Evolutionary conservation across 2,329 filamentous ascomycete genomes (phyloP).

Genomic region (Cladobotryum protrusum): DNA sequence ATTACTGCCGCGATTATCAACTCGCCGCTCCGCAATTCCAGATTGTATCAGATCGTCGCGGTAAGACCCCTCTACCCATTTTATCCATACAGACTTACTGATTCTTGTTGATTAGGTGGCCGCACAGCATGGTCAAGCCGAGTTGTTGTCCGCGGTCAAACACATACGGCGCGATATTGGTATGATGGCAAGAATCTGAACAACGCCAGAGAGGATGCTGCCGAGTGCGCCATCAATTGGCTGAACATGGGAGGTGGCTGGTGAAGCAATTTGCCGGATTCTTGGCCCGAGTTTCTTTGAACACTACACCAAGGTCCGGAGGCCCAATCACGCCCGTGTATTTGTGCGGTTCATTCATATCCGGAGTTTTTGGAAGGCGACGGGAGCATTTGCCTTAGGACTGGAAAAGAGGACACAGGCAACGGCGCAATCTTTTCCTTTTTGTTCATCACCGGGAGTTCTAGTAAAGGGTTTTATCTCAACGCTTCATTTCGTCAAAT

Average conservation of each 20-base stretch:
- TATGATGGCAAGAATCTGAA: slow-evolving; percentile 84
- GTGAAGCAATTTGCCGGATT: neutral
- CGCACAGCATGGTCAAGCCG: slow-evolving; percentile 86
- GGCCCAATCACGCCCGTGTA: neutral
- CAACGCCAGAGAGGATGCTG: slow-evolving; percentile 88
- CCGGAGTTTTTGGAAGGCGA: slow-evolving; percentile 6
- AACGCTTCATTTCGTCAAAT: neutral
- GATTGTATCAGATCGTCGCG: slow-evolving; percentile 69
- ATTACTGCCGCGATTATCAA: slow-evolving; percentile 50
- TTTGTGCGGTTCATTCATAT: slow-evolving; percentile 5
- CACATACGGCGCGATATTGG: slow-evolving; percentile 73
- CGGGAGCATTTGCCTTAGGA: neutral
- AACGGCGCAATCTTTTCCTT: neutral
- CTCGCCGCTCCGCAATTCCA: slow-evolving; percentile 55
- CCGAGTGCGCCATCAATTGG: slow-evolving; percentile 66
- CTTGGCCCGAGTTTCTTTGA: neutral
- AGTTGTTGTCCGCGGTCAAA: slow-evolving; percentile 63
- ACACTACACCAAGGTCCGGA: neutral
- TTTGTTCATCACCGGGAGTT: too few species aligned
- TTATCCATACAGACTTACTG: neutral
- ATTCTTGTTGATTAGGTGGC: slow-evolving; percentile 51
- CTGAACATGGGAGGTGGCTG: slow-evolving; percentile 32
- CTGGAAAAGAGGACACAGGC: neutral
- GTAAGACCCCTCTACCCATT: slow-evolving; percentile 37
- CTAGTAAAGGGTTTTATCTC: neutral